Base-by-base conservation (phyloP, 768 basidiomycete genomes). In the Mycena venus region DNA sequence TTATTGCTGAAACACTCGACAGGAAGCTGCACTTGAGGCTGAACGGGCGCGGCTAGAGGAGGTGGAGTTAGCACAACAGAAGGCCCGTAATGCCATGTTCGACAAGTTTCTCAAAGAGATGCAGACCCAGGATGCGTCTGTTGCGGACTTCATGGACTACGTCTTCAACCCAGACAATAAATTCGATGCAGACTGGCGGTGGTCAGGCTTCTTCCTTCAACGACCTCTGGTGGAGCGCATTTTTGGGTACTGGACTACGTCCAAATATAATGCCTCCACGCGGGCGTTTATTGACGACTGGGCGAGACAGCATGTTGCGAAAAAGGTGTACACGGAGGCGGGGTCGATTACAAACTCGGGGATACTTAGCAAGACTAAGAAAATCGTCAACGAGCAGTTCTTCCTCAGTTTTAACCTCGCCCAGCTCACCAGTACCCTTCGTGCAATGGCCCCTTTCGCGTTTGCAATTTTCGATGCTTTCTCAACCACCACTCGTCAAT, bases 331-430 rank as follows among this genome's bases (percentile, higher is more conserved):
- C 23, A 42, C 32, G 8, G 70, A 72, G 51, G n/a, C 70, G 9
- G 29, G 55, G 17, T 14, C 31, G 6, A 58, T 72, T 10, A 72
- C 70, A 7, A 31, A 36, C 17, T 36, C 49, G 2, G 70, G 62
- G 10, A 44, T 72, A 0, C 70, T 72, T 2, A 36, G 32, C 47
- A 72, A 51, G 44, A 17, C 59, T 14, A 69, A 68, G 31, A 68
- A 70, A 25, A 31, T 32, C n/a, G 42, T 74, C 23, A 70, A 74
- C 32, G 68, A 74, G 23, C 58, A 51, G 6, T 74, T 74, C 60
- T 74, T 74, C 25, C 59, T 74, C 19, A 38, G 60, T n/a, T 73
- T 55, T 40, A 73, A 17, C 40, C 32, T 74, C 42, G 7, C 31
- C 10, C 34, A 40, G 1, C 49, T 66, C 25, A 31, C 40, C 29